Evolutionary conservation across 2,329 filamentous ascomycete genomes (phyloP).

Genomic region (Nannizzia gypsea): DNA sequence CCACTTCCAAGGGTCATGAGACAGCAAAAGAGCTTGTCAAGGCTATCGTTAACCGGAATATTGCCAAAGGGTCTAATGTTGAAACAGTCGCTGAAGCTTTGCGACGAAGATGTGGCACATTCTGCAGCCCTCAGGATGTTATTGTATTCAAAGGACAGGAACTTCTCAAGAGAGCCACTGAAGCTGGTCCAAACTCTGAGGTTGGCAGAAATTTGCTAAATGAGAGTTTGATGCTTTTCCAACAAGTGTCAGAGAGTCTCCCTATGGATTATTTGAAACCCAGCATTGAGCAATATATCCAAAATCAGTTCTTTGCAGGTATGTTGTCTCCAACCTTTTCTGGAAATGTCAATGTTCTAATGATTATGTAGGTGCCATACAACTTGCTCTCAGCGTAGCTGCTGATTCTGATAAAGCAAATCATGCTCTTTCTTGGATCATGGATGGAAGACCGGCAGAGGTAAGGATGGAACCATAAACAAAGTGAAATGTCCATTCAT

Average conservation of each 20-base stretch:
- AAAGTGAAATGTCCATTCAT: background rate
- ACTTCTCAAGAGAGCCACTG: slow-evolving; percentile 75
- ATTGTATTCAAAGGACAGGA: slow-evolving; percentile 98
- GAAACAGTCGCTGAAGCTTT: slow-evolving; percentile 96
- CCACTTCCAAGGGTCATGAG: slow-evolving; percentile 64
- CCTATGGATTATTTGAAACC: slow-evolving; percentile 67
- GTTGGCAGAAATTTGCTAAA: slow-evolving; percentile 67
- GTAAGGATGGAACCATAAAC: slow-evolving; percentile 21
- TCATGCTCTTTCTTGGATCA: slow-evolving; percentile 71
- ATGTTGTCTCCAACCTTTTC: slow-evolving; percentile 17
- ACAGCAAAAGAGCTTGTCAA: slow-evolving; percentile 92
- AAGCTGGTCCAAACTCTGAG: slow-evolving; percentile 63
- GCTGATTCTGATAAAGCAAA: slow-evolving; percentile 79
- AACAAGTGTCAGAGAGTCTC: slow-evolving; percentile 74
- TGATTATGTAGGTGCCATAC: slow-evolving; percentile 54
- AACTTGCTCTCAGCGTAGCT: slow-evolving; percentile 72
- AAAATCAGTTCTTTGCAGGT: slow-evolving; percentile 77
- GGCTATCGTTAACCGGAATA: slow-evolving; percentile 95
- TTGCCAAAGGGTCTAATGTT: slow-evolving; percentile 90
- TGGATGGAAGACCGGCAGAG: slow-evolving; percentile 61
- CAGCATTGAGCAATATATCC: slow-evolving; percentile 67
- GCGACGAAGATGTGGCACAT: slow-evolving; percentile 81
- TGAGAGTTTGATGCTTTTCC: slow-evolving; percentile 78
- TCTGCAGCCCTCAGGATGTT: slow-evolving; percentile 94
- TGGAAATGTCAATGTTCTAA: background rate